phyloP scores from a whole-genome alignment of 139 green algal species.

The Haematococcus lacustris region DNA sequence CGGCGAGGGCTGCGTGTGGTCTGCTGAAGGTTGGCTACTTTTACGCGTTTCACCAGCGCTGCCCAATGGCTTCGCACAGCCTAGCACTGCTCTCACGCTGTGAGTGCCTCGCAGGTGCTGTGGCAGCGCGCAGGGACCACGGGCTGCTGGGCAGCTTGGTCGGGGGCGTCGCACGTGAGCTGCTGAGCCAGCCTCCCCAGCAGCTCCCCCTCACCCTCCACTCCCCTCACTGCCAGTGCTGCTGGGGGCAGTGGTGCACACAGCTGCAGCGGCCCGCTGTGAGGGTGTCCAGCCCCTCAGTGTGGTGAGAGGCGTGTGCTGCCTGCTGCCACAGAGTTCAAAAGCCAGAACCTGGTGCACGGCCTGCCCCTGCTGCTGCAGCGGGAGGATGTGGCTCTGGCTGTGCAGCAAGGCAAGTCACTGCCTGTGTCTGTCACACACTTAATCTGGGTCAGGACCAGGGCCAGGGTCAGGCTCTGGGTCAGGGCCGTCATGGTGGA shows the following conservation, averaged over 20 bases:
- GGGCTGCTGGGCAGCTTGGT: conserved; percentile 17
- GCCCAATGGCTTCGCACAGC: too few species aligned
- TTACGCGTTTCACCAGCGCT: too few species aligned
- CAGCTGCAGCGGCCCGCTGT: too few species aligned
- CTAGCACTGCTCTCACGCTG: too few species aligned
- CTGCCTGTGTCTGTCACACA: too few species aligned
- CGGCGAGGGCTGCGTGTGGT: too few species aligned
- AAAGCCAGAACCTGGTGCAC: conserved; percentile 33
- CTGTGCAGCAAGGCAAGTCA: conserved; percentile 10
- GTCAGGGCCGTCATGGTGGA: too few species aligned
- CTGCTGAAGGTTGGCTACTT: too few species aligned
- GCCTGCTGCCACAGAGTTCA: conserved; percentile 27
- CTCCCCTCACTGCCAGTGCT: not conserved
- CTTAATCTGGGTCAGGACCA: too few species aligned
- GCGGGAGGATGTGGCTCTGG: conserved; percentile 17
- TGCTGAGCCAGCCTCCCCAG: not conserved
- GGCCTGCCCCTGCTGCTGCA: conserved; percentile 24
- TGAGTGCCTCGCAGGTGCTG: conserved; percentile 18
- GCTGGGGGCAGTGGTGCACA: not conserved
- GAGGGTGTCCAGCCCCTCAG: too few species aligned
- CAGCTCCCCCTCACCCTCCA: not conserved
- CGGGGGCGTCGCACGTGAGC: conserved; percentile 21
- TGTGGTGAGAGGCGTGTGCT: too few species aligned
- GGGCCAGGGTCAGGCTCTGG: too few species aligned
- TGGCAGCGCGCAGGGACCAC: conserved; percentile 17